Conservation (phyloP, 768 basidiomycete species). For the Termitomyces bulborhizus region DNA sequence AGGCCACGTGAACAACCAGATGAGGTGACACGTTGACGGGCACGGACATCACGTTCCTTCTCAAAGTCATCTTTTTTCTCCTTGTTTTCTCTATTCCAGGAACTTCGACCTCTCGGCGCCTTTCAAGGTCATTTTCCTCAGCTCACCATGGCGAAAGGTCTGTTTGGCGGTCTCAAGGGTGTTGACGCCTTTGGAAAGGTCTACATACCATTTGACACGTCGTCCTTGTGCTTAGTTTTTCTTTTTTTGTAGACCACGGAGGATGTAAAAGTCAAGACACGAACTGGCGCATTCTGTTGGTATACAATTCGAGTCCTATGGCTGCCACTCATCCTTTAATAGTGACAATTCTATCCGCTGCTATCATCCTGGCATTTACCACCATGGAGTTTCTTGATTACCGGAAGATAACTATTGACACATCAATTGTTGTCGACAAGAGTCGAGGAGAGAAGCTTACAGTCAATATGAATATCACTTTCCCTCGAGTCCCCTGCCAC, state of each 20-base stretch:
- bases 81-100: conserved; percentile 18
- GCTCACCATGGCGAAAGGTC: conserved; percentile 66
- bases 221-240: conserved; percentile 1
- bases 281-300: conserved; percentile 86
- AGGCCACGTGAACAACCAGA: conserved; percentile 19
- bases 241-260: conserved; percentile 76
- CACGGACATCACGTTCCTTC: conserved; percentile 15
- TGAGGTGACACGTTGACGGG: conserved; percentile 28
- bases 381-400: conserved; percentile 97
- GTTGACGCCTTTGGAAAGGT: conserved; percentile 99
- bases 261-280: conserved; percentile 98
- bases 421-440: conserved; percentile 91
- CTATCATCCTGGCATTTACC: conserved; percentile 88
- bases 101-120: conserved; percentile 16
- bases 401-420: conserved; percentile 77
- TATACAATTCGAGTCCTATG: conserved; percentile 8
- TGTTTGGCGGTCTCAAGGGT: conserved; percentile 76
- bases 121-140: conserved; percentile 26
- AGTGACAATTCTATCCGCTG: conserved; percentile 92
- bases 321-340: conserved; percentile 6
- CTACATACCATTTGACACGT: conserved; percentile 23
- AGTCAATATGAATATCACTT: conserved; percentile 88
- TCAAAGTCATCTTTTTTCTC: conserved; percentile 5
- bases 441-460: conserved; percentile 92
- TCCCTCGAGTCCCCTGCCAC: conserved; percentile 96